Conservation (phyloP, 2,329 filamentous ascomycete genomes). For the Pseudohalonectria lignicola region DNA sequence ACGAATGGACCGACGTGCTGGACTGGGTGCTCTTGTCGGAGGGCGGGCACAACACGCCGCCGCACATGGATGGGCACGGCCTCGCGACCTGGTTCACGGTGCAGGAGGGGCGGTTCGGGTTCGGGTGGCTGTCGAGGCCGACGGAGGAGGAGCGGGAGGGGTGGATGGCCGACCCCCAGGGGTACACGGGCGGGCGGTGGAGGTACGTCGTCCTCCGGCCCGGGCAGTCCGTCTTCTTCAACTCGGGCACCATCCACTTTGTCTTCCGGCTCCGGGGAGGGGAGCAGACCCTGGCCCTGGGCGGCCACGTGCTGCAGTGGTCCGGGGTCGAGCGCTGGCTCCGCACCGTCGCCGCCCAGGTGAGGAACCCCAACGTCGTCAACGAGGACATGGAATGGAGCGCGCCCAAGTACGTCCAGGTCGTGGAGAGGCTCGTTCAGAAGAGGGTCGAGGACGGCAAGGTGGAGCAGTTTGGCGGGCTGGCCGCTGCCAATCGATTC, state of each 20-base stretch:
- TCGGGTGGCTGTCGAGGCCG: conserved; percentile 19
- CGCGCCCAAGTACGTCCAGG: conserved; percentile 11
- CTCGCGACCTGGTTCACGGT: conserved; percentile 22
- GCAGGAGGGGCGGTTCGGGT: conserved; percentile 18
- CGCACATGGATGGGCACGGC: conserved; percentile 21
- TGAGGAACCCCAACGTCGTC: conserved; percentile 15
- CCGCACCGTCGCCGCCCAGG: conserved; percentile 15
- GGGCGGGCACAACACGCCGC: conserved; percentile 20
- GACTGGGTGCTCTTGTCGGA: conserved; percentile 20
- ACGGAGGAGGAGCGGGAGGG: conserved; percentile 11
- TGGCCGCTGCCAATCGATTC: conserved; percentile 6
- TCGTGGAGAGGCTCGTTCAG: conserved; percentile 9
- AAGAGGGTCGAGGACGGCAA: conserved; percentile 7
- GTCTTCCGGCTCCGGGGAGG: conserved; percentile 16
- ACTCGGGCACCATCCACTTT: conserved; percentile 21
- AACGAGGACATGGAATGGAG: conserved; percentile 18
- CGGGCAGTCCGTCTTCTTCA: conserved; percentile 22
- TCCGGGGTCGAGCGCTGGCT: conserved; percentile 18
- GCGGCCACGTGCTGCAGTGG: conserved; percentile 22
- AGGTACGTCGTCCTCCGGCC: conserved; percentile 19
- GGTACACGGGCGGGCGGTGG: conserved; percentile 17
- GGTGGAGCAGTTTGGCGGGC: conserved; percentile 10
- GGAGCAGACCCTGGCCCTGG: conserved; percentile 18
- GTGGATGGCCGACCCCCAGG: conserved; percentile 14
- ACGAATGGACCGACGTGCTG: conserved; percentile 19